Evolutionary conservation across 2,329 filamentous ascomycete species (phyloP).

Genomic region (Emericellopsis atlantica): DNA sequence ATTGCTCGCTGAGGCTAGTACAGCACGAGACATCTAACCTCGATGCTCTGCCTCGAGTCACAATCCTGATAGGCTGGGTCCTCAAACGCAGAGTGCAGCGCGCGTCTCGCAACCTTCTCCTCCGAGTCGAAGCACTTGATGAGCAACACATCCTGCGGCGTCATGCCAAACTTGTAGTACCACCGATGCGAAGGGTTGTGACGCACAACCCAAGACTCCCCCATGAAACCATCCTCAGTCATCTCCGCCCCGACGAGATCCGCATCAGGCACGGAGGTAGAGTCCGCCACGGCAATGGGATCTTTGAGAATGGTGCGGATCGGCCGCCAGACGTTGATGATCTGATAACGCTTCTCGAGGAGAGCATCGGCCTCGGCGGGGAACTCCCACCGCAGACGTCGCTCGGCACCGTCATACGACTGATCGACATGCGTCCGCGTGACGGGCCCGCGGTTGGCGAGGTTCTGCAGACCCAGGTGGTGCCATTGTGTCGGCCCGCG

Average conservation of each 20-base stretch:
- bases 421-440: constrained; percentile 44
- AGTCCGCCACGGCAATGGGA: constrained; percentile 40
- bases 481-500: constrained; percentile 40
- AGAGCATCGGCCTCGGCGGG: constrained; percentile 30
- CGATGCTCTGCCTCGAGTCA: constrained; percentile 46
- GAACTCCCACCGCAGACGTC: constrained; percentile 24
- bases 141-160: constrained; percentile 39
- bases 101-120: constrained; percentile 37
- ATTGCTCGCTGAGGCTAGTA: not conserved
- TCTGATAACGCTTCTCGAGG: constrained; percentile 31
- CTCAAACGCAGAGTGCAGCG: constrained; percentile 42
- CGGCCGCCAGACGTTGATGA: constrained; percentile 44
- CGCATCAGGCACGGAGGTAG: constrained; percentile 31
- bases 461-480: constrained; percentile 46
- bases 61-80: constrained; percentile 24
- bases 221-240: constrained; percentile 35
- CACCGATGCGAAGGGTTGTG: constrained; percentile 30
- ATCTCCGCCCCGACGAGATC: constrained; percentile 35
- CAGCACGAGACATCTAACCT: constrained; percentile 66
- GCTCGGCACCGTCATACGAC: constrained; percentile 30
- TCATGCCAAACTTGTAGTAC: constrained; percentile 39
- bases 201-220: constrained; percentile 34
- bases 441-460: constrained; percentile 25
- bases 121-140: constrained; percentile 52
- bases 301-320: constrained; percentile 38